phyloP scores from a whole-genome alignment of 768 basidiomycete species.

The Leccinum olivaceopallidum region DNA sequence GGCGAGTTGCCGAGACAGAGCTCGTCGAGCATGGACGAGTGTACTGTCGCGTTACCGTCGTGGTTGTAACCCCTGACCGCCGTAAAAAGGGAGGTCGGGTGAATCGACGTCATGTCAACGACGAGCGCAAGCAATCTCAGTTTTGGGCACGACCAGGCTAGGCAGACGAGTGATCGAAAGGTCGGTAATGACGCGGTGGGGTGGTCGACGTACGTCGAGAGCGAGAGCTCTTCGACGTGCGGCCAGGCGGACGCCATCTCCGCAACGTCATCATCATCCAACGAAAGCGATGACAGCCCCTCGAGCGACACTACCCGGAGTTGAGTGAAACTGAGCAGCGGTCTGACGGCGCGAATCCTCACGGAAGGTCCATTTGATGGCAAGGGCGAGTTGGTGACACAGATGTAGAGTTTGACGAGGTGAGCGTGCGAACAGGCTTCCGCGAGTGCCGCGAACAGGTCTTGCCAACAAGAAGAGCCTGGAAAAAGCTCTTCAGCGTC shows the following conservation, averaged over 20 bases:
- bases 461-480: slow-evolving; percentile 3
- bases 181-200: slow-evolving; percentile 22
- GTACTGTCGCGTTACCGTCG: not conserved
- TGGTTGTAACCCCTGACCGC: not conserved
- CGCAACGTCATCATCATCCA: slow-evolving; percentile 18
- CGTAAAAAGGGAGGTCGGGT: not conserved
- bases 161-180: slow-evolving; percentile 13
- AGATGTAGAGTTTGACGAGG: slow-evolving; percentile 15
- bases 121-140: slow-evolving; percentile 25
- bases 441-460: slow-evolving; percentile 14
- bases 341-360: slow-evolving; percentile 15
- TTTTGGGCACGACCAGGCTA: slow-evolving; percentile 14
- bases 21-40: slow-evolving; percentile 2
- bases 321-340: slow-evolving; percentile 14
- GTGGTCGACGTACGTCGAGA: slow-evolving; percentile 20
- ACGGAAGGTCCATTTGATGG: not conserved
- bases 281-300: slow-evolving; percentile 14
- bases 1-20: slow-evolving; percentile 27
- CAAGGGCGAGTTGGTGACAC: slow-evolving; percentile 16
- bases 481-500: slow-evolving; percentile 17
- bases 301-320: slow-evolving; percentile 20
- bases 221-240: slow-evolving; percentile 18
- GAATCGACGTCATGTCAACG: slow-evolving; percentile 17
- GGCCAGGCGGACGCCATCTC: slow-evolving; percentile 24
- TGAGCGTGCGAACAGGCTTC: slow-evolving; percentile 14